Evolutionary conservation across 2,329 filamentous ascomycete species (phyloP), one percentile per base, ranked within the genome.

Genomic region (Trichocomaceae sp.): DNA sequence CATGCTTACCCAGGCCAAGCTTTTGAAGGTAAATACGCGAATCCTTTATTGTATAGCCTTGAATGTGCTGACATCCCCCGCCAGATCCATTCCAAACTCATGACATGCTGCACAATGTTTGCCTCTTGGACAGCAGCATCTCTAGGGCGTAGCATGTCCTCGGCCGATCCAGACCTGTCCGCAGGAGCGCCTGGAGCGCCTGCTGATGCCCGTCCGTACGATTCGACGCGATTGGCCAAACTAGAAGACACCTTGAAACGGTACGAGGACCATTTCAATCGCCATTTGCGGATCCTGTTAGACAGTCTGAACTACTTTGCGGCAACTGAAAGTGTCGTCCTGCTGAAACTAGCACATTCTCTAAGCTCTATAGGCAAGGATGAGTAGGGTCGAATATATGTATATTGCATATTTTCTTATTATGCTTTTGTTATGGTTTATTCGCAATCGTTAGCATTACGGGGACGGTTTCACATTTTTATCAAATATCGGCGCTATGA

Each of bases 1-100:
- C 76, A 97, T 97, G 90, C 79, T 99, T 60, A 99, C 93, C 19
- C 96, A 99, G 70, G 90, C 89, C 67, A 96, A 96, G 75, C 79
- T 99, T 6, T 75, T 99, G 5, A 86, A 90, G 73, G 92, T 96
- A 80, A n/a, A 61, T 42, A 1, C 19, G n/a, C n/a, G n/a, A 33
- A 19, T 15, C 12, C 13, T 9, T n/a, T n/a, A n/a, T n/a, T n/a
- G n/a, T n/a, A n/a, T n/a, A n/a, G n/a, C n/a, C n/a, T 33, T 19
- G n/a, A 2, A 19, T 20, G 22, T 12, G 5, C 15, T 29, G 3
- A 17, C 4, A 13, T 19, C 47, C 1, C 44, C 3, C n/a, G 26
- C 20, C 8, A 96, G 92, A 95, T 99, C 67, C 92, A 97, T 75
- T 93, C 91, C 56, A 97, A 97, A 70, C 83, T 99, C 48, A 93